A percentile compares a stretch with the other conserved stretches of the same genome.
Evolutionary conservation across 2,329 filamentous ascomycete species (phyloP).

Genomic region (Albophoma yamanashiensis): DNA sequence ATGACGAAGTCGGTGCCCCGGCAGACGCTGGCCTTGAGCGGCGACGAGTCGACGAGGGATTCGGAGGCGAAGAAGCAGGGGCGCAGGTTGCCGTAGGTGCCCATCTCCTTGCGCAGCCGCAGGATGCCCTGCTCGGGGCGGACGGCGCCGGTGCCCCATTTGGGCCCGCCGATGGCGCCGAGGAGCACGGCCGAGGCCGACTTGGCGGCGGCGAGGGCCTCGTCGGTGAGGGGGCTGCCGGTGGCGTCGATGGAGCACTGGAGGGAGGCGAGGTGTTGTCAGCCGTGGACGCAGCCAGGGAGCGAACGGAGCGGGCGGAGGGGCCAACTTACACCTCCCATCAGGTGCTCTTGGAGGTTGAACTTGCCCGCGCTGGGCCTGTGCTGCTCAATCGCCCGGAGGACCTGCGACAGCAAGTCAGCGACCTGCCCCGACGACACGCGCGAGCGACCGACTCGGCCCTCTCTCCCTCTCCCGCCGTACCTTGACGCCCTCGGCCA

Average conservation of each 20-base stretch:
- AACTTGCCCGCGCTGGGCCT: constrained; percentile 64
- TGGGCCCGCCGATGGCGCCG: constrained; percentile 86
- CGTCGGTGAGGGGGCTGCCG: constrained; percentile 69
- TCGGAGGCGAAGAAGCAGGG: constrained; percentile 94
- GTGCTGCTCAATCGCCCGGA: constrained; percentile 65
- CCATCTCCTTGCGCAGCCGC: constrained; percentile 83
- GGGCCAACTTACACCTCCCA: constrained; percentile 68
- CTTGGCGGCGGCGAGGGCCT: constrained; percentile 74
- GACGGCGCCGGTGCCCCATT: constrained; percentile 87
- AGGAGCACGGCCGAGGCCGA: constrained; percentile 81
- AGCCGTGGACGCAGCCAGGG: not conserved
- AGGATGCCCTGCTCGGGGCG: constrained; percentile 91
- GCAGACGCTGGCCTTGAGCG: constrained; percentile 78
- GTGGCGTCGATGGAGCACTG: constrained; percentile 82
- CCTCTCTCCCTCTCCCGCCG: constrained; percentile 1
- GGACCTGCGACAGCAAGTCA: constrained; percentile 40
- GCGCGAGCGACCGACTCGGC: not conserved
- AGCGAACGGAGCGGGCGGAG: not conserved
- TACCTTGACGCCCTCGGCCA: constrained; percentile 79
- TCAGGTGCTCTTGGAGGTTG: constrained; percentile 79
- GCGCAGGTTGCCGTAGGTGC: constrained; percentile 87
- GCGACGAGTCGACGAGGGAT: constrained; percentile 71
- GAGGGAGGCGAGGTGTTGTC: not conserved
- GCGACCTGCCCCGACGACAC: not conserved
- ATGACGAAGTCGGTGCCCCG: constrained; percentile 85